A percentile compares a stretch with the other conserved stretches of the same genome.
phyloP scores from a whole-genome alignment of 352 stramenopile genomes.

The Globisporangium sylvaticum region DNA sequence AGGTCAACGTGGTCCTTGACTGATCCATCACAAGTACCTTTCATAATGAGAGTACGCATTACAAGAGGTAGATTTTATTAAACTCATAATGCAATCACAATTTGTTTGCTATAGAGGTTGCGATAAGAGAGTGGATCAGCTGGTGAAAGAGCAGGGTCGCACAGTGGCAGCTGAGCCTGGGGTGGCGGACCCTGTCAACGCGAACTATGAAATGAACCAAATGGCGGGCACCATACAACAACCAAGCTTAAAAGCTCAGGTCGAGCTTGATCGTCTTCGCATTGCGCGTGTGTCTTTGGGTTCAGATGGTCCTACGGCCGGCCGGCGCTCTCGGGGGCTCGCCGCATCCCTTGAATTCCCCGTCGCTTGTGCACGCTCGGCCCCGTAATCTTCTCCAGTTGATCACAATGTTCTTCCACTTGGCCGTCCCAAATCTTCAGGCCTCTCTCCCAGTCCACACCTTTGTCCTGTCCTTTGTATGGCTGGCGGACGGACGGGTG shows the following conservation, averaged over 20 bases:
- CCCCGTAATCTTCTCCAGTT: background rate
- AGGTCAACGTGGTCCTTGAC: background rate
- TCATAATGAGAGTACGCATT: background rate
- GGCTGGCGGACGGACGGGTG: background rate
- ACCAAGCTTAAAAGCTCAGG: background rate
- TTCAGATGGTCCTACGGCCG: conserved; percentile 1
- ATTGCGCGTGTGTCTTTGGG: background rate
- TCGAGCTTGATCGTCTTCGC: background rate
- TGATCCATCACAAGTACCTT: background rate
- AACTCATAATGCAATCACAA: background rate
- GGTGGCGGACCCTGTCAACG: background rate
- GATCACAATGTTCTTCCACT: background rate
- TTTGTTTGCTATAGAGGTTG: background rate
- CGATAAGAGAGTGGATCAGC: background rate
- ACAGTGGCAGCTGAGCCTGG: background rate
- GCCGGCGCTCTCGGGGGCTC: background rate
- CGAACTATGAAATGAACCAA: background rate
- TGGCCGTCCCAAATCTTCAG: background rate
- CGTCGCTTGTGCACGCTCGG: background rate
- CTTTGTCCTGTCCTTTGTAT: background rate
- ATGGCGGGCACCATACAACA: background rate
- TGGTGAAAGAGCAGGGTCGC: background rate
- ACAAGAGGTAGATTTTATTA: background rate
- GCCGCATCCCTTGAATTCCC: background rate
- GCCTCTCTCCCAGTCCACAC: background rate